Evolutionary conservation across 2,329 filamentous ascomycete species (phyloP).

Genomic region (Cladophialophora immunda): DNA sequence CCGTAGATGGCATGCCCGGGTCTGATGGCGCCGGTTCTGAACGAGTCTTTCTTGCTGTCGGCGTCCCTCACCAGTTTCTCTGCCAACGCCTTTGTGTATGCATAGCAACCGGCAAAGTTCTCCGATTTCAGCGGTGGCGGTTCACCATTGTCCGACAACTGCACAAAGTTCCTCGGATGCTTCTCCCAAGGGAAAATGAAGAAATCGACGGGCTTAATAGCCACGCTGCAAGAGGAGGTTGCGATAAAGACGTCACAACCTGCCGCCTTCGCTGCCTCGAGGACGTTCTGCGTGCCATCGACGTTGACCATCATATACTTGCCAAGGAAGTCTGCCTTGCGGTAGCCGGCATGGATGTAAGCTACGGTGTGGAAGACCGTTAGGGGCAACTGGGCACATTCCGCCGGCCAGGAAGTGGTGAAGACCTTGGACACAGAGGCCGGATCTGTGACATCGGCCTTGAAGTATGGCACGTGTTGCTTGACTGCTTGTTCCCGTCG

Average conservation of each 20-base stretch:
- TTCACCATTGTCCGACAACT: slow-evolving; percentile 56
- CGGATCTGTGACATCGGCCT: slow-evolving; percentile 61
- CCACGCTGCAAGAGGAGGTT: slow-evolving; percentile 62
- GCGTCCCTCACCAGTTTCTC: slow-evolving; percentile 61
- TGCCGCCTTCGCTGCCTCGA: slow-evolving; percentile 56
- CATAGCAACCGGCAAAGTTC: slow-evolving; percentile 59
- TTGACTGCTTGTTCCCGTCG: slow-evolving; percentile 53
- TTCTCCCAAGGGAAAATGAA: slow-evolving; percentile 56
- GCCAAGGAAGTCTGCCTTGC: slow-evolving; percentile 56
- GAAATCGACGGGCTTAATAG: slow-evolving; percentile 53
- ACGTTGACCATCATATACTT: slow-evolving; percentile 61
- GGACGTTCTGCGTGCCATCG: slow-evolving; percentile 58
- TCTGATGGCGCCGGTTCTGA: slow-evolving; percentile 64
- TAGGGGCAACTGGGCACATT: slow-evolving; percentile 55
- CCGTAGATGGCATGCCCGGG: slow-evolving; percentile 65
- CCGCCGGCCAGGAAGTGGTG: slow-evolving; percentile 55
- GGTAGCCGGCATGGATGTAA: slow-evolving; percentile 61
- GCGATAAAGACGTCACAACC: slow-evolving; percentile 62
- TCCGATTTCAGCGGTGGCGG: slow-evolving; percentile 47
- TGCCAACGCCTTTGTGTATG: slow-evolving; percentile 60
- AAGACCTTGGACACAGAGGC: slow-evolving; percentile 58
- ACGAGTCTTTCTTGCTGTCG: slow-evolving; percentile 48
- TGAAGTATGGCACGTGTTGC: slow-evolving; percentile 54
- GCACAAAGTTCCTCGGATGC: slow-evolving; percentile 52
- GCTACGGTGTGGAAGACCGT: slow-evolving; percentile 68